Conservation (phyloP, 1,139 yeast genomes). For the Dujonia santamariae region DNA sequence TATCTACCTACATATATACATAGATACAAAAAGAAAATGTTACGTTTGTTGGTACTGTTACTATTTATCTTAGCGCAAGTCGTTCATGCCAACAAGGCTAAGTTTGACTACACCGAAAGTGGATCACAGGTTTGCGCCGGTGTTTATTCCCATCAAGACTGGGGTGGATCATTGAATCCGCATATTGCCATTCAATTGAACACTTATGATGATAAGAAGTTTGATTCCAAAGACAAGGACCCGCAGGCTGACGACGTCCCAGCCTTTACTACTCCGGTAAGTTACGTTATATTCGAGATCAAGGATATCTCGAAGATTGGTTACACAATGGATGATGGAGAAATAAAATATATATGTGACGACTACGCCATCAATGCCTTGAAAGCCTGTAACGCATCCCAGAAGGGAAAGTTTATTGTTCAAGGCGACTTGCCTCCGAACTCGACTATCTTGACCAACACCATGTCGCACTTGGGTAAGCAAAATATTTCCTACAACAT, state of each 20-base stretch:
- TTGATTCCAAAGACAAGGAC: conserved; percentile 24
- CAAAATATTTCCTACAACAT: conserved; percentile 64
- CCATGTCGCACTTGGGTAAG: conserved; percentile 51
- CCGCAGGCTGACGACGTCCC: conserved; percentile 26
- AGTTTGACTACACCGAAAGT: conserved; percentile 36
- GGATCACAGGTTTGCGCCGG: conserved; percentile 79
- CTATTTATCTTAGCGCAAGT: neutral
- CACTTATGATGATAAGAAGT: conserved; percentile 30
- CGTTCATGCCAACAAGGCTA: conserved; percentile 45
- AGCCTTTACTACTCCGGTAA: conserved; percentile 23
- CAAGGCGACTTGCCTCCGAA: conserved; percentile 38
- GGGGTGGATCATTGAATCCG: conserved; percentile 77
- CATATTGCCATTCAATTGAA: conserved; percentile 52
- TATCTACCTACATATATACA: neutral
- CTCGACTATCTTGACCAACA: conserved; percentile 55
- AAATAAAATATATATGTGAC: conserved; percentile 68
- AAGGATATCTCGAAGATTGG: conserved; percentile 75
- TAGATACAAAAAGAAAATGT: neutral
- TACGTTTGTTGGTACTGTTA: neutral
- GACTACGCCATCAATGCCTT: conserved; percentile 58
- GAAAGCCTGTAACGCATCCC: conserved; percentile 48
- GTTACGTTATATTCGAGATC: conserved; percentile 80
- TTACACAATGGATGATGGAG: conserved; percentile 23
- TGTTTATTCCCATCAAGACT: conserved; percentile 80
- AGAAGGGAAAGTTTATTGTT: conserved; percentile 63